Base-by-base conservation (phyloP, 768 basidiomycete genomes). In the Lactarius indigo region DNA sequence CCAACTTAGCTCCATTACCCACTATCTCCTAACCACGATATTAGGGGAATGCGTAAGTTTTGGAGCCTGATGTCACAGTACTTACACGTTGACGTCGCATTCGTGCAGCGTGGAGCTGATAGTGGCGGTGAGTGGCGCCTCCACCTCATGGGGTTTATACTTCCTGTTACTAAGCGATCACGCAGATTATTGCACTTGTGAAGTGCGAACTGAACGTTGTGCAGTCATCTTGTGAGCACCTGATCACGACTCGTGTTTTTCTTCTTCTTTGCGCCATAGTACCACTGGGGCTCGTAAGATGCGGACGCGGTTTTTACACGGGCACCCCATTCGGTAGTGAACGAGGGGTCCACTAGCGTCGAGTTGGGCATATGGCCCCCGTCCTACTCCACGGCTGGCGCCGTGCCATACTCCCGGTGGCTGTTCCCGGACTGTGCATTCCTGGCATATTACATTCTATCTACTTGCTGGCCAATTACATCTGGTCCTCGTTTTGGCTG, bases 151-250 rank as follows among this genome's bases (percentile, higher is more conserved):
- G 59, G 18, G 23, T 26, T 50, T 47, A n/a, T n/a, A 13, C 13
- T 12, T 52, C 39, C 50, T 52, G 28, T 12, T 18, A 65, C 69
- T 73, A 39, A 74, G n/a, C 50, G 41, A 20, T 13, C n/a, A n/a
- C 54, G 31, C 63, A 81, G 77, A 83, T 83, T 68, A 77, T 83
- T 56, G 82, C 82, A 0, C 75, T 83, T 30, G 69, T 76, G 44
- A 76, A 83, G 63, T 82, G 82, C 66, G 74, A 83, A 64, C 74
- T 83, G 8, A 70, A 70, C 52, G 73, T 83, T 62, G 82, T 83
- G 9, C 82, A 83, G 69, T 76, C 81, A 26, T 80, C 80, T 35
- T 75, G 79, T 80, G 73, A 70, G 79, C 72, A 20, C 61, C 12
- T 20, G 18, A 44, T 12, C 20, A 39, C 20, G 20, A 30, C 28